Percentiles rank a stretch among this genome's conserved stretches.
Evolutionary conservation across 352 stramenopile genomes (phyloP).

Genomic region (Saprolegnia parasitica): DNA sequence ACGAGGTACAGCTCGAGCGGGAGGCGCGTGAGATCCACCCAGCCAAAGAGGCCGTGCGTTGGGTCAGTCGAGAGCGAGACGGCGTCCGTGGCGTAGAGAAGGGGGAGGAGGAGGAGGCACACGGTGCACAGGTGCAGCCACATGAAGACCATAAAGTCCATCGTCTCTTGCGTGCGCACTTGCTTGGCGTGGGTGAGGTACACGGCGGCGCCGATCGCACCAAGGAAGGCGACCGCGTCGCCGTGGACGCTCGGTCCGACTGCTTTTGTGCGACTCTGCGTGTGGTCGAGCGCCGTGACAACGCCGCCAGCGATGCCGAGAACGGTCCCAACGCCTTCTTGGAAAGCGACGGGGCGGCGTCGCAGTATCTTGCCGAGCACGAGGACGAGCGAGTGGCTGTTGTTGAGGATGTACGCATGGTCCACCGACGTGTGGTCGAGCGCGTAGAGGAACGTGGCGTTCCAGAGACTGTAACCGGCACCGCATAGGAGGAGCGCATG

Average conservation of each 20-base stretch:
- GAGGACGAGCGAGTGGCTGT: slow-evolving; percentile 79
- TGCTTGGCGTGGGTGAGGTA: slow-evolving; percentile 73
- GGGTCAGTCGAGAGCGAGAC: slow-evolving; percentile 67
- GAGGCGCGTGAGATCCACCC: slow-evolving; percentile 58
- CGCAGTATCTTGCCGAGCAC: slow-evolving; percentile 59
- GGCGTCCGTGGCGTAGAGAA: slow-evolving; percentile 31
- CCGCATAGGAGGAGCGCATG: slow-evolving; percentile 33
- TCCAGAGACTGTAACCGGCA: slow-evolving; percentile 35
- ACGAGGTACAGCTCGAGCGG: slow-evolving; percentile 80
- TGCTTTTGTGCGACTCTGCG: slow-evolving; percentile 27
- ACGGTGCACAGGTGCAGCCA: slow-evolving; percentile 68
- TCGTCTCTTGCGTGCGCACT: slow-evolving; percentile 43
- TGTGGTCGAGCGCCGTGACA: slow-evolving; percentile 67
- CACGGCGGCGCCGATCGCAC: slow-evolving; percentile 61
- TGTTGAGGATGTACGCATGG: slow-evolving; percentile 86
- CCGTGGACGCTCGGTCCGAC: slow-evolving; percentile 52
- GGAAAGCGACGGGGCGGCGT: slow-evolving; percentile 62
- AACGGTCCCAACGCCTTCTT: slow-evolving; percentile 67
- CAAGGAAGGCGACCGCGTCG: slow-evolving; percentile 68
- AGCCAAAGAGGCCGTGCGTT: slow-evolving; percentile 78
- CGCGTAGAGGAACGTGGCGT: slow-evolving; percentile 65
- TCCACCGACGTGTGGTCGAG: slow-evolving; percentile 72
- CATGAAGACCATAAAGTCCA: slow-evolving; percentile 65
- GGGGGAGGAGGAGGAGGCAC: slow-evolving; percentile 55
- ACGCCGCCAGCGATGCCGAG: slow-evolving; percentile 74